Evolutionary conservation across 1,284 basidiomycete genomes (phyloP).

Genomic region (Tremellales sp.): DNA sequence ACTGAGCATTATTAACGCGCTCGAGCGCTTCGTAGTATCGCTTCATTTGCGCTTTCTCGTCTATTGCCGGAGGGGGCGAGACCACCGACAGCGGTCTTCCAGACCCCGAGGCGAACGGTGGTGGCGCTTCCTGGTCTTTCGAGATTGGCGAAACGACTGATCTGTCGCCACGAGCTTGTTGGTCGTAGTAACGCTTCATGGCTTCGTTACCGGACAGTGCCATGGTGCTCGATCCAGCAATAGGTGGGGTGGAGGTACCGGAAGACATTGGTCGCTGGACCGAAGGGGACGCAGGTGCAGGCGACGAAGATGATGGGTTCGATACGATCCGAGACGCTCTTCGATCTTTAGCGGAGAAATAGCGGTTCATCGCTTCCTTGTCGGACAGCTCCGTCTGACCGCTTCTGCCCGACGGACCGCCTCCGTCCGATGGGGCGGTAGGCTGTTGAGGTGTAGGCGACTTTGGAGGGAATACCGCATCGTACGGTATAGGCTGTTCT

Average conservation of each 20-base stretch:
- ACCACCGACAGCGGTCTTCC: not conserved
- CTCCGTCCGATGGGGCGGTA: not conserved
- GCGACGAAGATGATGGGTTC: not conserved
- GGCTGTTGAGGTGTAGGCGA: not conserved
- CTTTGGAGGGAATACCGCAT: slow-evolving; percentile 9
- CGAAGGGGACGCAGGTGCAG: not conserved
- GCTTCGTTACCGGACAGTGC: slow-evolving; percentile 39
- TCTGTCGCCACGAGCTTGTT: slow-evolving; percentile 51
- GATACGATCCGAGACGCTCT: not conserved
- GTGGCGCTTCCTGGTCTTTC: not conserved
- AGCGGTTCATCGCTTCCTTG: not conserved
- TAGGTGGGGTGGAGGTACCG: not conserved
- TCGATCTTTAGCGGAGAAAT: not conserved
- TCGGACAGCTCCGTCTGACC: not conserved
- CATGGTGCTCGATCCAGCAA: not conserved
- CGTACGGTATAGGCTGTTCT: slow-evolving; percentile 11
- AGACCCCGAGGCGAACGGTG: not conserved
- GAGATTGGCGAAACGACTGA: not conserved
- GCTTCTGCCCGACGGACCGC: no score
- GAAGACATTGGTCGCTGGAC: not conserved
- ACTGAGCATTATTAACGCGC: slow-evolving; percentile 10
- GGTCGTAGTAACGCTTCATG: slow-evolving; percentile 53
- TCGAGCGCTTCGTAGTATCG: slow-evolving; percentile 31
- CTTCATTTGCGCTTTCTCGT: slow-evolving; percentile 39
- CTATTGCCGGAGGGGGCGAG: not conserved